Conservation (phyloP, 345 rosid genomes). For the Eucalyptus tenuipes region DNA sequence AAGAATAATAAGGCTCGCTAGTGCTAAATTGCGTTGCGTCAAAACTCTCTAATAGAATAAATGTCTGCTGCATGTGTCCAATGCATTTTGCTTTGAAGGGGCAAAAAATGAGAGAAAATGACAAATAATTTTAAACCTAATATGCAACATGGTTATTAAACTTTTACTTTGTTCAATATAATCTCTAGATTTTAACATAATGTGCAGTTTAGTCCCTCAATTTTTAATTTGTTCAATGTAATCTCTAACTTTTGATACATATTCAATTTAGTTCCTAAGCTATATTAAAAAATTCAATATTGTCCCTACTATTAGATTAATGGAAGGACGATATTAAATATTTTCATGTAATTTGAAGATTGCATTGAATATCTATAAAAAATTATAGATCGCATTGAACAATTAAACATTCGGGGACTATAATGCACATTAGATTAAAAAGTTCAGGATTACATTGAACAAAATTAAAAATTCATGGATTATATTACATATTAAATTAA, state of each 20-base stretch:
- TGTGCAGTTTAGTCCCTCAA: accelerated
- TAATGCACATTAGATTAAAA: accelerated
- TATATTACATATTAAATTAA: accelerated
- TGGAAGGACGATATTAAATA: accelerated
- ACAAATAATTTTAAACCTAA: too few relatives aligned
- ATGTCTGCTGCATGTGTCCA: accelerated
- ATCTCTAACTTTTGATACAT: accelerated
- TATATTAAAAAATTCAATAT: too few relatives aligned
- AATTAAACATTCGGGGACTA: accelerated
- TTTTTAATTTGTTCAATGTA: too few relatives aligned
- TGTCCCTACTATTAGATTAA: too few relatives aligned
- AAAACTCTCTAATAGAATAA: neutral
- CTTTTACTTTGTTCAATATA: too few relatives aligned
- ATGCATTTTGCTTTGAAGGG: neutral
- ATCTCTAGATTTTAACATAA: too few relatives aligned
- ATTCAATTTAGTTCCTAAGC: accelerated
- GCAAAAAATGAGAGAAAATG: neutral
- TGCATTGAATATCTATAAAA: too few relatives aligned
- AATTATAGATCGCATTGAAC: accelerated
- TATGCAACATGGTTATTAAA: accelerated
- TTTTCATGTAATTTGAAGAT: accelerated
- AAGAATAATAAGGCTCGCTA: neutral
- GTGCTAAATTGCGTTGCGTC: neutral
- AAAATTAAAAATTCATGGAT: too few relatives aligned
- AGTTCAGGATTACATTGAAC: accelerated